Evolutionary conservation across 2,329 filamentous ascomycete species (phyloP).

Genomic region (Claviceps monticola): DNA sequence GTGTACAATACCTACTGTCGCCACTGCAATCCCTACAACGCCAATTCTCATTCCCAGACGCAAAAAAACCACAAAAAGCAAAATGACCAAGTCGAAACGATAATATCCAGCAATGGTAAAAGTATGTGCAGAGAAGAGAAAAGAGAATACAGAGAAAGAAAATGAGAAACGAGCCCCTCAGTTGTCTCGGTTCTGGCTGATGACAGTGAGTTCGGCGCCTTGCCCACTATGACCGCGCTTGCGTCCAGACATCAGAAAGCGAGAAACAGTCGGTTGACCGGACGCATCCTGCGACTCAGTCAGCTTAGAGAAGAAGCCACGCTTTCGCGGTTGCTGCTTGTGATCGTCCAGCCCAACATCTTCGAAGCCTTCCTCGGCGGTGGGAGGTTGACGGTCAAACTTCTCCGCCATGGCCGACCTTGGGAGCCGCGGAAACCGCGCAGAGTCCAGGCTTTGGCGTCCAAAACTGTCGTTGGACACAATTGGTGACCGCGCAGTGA

Average conservation of each 20-base stretch:
- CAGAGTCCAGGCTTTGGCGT: conserved; percentile 71
- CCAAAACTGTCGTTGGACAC: conserved; percentile 42
- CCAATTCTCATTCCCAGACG: no score
- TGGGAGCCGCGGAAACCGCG: conserved; percentile 47
- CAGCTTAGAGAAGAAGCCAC: conserved; percentile 64
- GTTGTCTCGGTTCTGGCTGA: conserved; percentile 29
- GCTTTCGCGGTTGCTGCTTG: conserved; percentile 38
- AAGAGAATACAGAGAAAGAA: neutral
- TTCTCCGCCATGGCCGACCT: conserved; percentile 45
- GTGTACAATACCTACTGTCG: no score
- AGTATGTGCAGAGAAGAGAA: neutral
- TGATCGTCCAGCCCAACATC: conserved; percentile 79
- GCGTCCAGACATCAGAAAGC: conserved; percentile 56
- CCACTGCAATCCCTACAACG: no score
- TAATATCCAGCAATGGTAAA: neutral
- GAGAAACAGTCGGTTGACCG: conserved; percentile 29
- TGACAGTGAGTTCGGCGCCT: conserved; percentile 56
- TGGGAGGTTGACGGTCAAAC: conserved; percentile 47
- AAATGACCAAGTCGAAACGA: neutral
- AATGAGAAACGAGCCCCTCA: conserved; percentile 4
- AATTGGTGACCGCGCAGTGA: conserved; percentile 74
- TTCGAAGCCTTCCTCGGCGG: conserved; percentile 71
- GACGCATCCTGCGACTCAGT: conserved; percentile 39
- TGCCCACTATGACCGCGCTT: conserved; percentile 54
- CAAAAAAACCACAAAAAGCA: neutral